Conservation (phyloP, 352 stramenopile genomes). For the Pythium sp. region DNA sequence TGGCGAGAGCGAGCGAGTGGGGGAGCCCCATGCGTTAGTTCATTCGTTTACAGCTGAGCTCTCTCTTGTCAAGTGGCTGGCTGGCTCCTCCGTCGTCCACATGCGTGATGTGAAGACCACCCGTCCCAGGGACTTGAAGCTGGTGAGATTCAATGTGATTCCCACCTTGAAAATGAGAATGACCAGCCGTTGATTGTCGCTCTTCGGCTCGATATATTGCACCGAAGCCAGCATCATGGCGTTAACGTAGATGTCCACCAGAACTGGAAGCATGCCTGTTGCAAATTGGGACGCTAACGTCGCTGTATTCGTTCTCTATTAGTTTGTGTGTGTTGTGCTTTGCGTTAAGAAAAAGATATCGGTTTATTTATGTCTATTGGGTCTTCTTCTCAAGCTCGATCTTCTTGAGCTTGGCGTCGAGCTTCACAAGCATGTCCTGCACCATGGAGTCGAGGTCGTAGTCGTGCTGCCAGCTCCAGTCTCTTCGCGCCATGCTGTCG, state of each 20-base stretch:
- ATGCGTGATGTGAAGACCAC: background rate
- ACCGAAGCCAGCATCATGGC: background rate
- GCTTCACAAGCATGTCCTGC: constrained; percentile 86
- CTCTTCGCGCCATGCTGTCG: constrained; percentile 71
- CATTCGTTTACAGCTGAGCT: background rate
- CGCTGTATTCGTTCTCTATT: background rate
- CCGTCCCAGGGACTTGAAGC: background rate
- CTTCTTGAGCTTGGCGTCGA: constrained; percentile 75
- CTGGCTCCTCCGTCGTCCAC: background rate
- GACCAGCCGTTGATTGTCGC: background rate
- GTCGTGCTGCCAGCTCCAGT: constrained; percentile 89
- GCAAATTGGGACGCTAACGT: background rate
- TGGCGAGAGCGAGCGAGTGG: background rate
- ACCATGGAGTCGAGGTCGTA: constrained; percentile 90
- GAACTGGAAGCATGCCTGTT: background rate
- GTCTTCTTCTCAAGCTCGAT: constrained; percentile 11
- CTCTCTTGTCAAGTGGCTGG: background rate
- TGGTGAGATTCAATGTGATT: background rate
- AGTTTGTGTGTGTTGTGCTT: background rate
- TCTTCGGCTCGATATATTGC: background rate
- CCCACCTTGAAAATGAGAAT: background rate
- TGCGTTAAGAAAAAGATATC: background rate
- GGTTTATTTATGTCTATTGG: constrained; percentile 6
- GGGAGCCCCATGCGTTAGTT: background rate
- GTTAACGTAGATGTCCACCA: background rate